phyloP scores from a whole-genome alignment of 805 yeast genomes.

The Candida insectalens region DNA sequence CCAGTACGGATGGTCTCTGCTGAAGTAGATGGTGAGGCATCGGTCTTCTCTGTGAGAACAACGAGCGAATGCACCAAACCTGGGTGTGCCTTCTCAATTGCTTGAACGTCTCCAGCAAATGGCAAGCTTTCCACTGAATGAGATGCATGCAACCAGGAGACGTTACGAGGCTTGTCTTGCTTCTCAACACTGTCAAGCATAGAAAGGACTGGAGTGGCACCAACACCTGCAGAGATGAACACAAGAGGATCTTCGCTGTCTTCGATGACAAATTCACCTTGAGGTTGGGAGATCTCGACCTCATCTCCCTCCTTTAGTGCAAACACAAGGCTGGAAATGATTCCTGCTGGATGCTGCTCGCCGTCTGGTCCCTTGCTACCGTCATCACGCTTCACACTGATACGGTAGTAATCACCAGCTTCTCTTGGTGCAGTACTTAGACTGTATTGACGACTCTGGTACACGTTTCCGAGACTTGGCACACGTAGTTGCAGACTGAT shows the following conservation, averaged over 20 bases:
- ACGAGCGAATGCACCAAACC: background rate
- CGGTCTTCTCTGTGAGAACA: slow-evolving; percentile 4
- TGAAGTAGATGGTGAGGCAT: too few relatives aligned
- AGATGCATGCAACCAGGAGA: slow-evolving; percentile 28
- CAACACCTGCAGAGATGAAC: slow-evolving; percentile 54
- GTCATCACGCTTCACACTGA: slow-evolving; percentile 42
- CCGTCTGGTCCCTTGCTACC: slow-evolving; percentile 32
- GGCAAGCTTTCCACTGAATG: slow-evolving; percentile 8
- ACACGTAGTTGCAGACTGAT: slow-evolving; percentile 27
- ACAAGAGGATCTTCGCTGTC: slow-evolving; percentile 23
- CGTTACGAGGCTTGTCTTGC: too few relatives aligned
- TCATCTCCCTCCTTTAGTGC: slow-evolving; percentile 36
- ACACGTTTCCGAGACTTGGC: slow-evolving; percentile 24
- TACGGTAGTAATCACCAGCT: slow-evolving; percentile 29
- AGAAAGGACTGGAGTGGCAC: slow-evolving; percentile 55
- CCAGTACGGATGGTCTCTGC: too few relatives aligned
- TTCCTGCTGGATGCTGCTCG: slow-evolving; percentile 41
- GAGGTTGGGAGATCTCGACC: slow-evolving; percentile 46
- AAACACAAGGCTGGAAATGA: slow-evolving; percentile 32
- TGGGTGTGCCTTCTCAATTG: slow-evolving; percentile 5
- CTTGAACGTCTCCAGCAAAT: slow-evolving; percentile 6
- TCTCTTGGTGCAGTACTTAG: slow-evolving; percentile 48
- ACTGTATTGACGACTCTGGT: slow-evolving; percentile 34
- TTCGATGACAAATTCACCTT: slow-evolving; percentile 36
- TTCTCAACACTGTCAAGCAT: slow-evolving; percentile 31